These are phyloP conservation scores for Lachancea dasiensis DNA, from an alignment of 805 yeast genomes.

Conservation along the genomic window DNA sequence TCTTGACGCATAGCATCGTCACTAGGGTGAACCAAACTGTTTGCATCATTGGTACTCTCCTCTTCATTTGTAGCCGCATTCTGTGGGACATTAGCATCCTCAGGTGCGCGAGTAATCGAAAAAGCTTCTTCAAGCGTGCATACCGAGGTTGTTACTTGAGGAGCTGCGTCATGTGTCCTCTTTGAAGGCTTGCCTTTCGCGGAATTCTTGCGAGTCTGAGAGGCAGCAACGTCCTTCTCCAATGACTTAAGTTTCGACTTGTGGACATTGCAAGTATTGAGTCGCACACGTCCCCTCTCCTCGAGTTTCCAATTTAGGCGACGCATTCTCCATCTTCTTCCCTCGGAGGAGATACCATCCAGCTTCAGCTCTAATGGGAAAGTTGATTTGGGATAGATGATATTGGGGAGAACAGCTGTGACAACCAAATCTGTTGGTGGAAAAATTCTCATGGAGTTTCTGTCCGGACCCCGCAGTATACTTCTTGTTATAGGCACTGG, in stretches of 20 bases:
- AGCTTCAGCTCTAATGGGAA: constrained; percentile 79
- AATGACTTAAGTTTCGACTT: constrained; percentile 38
- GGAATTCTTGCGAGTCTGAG: constrained; percentile 32
- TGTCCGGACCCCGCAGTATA: constrained; percentile 72
- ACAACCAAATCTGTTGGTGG: constrained; percentile 94
- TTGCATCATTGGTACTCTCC: constrained; percentile 25
- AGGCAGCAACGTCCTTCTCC: constrained; percentile 22
- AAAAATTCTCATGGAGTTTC: constrained; percentile 82
- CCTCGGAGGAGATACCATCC: constrained; percentile 59
- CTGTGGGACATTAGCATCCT: constrained; percentile 2
- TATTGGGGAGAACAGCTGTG: constrained; percentile 81
- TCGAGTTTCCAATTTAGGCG: constrained; percentile 85
- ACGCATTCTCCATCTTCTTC: constrained; percentile 84
- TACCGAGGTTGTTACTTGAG: constrained; percentile 33
- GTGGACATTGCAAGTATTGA: constrained; percentile 55
- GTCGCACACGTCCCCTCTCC: constrained; percentile 63
- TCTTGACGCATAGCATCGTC: constrained; percentile 34
- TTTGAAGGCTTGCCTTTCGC: constrained; percentile 26
- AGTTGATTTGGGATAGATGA: constrained; percentile 78
- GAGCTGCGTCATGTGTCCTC: constrained; percentile 37
- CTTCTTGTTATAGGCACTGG: constrained; percentile 75
- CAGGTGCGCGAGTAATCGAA: constrained; percentile 13
- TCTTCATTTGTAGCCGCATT: constrained; percentile 12
- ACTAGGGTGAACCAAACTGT: constrained; percentile 31
- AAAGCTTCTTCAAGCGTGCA: constrained; percentile 29